A percentile compares a stretch with the other conserved stretches of the same genome.
Evolutionary conservation across 768 basidiomycete species (phyloP).

Genomic region (Psilocybe tampanensis): DNA sequence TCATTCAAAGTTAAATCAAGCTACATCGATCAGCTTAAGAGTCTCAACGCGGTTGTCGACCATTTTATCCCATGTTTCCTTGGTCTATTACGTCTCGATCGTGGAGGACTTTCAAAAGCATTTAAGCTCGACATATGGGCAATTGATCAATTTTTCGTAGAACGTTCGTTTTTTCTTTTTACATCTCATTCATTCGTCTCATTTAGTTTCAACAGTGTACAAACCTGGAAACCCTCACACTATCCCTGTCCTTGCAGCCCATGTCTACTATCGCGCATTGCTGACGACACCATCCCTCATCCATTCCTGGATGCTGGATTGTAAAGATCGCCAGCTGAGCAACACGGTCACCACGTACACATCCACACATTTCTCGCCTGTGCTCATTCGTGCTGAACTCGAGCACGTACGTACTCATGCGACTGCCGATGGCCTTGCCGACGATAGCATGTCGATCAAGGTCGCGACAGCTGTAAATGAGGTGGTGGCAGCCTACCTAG

Average conservation of each 20-base stretch:
- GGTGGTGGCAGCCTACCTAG: conserved; percentile 79
- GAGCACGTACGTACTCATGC: conserved; percentile 64
- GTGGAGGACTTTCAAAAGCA: conserved; percentile 57
- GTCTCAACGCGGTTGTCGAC: conserved; percentile 59
- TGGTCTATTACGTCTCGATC: conserved; percentile 63
- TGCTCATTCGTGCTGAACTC: conserved; percentile 85
- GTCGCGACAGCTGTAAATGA: conserved; percentile 75
- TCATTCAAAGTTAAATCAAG: conserved; percentile 84
- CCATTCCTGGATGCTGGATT: conserved; percentile 81
- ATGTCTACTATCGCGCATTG: conserved; percentile 88
- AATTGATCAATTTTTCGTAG: conserved; percentile 80
- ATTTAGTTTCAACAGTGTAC: conserved; percentile 46
- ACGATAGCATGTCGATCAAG: conserved; percentile 82
- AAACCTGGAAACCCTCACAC: conserved; percentile 53
- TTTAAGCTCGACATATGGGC: conserved; percentile 88
- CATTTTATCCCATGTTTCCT: conserved; percentile 77
- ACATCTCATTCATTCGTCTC: neutral
- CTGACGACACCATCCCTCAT: conserved; percentile 84
- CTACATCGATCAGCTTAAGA: conserved; percentile 87
- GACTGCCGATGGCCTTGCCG: conserved; percentile 40
- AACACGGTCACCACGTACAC: conserved; percentile 77
- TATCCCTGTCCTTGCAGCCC: conserved; percentile 73
- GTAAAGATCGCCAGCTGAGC: conserved; percentile 89
- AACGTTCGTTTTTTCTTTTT: conserved; percentile 48
- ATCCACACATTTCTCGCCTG: conserved; percentile 83